Conservation (phyloP, 164 flowering plant species). For the Tetracentron sinense region DNA sequence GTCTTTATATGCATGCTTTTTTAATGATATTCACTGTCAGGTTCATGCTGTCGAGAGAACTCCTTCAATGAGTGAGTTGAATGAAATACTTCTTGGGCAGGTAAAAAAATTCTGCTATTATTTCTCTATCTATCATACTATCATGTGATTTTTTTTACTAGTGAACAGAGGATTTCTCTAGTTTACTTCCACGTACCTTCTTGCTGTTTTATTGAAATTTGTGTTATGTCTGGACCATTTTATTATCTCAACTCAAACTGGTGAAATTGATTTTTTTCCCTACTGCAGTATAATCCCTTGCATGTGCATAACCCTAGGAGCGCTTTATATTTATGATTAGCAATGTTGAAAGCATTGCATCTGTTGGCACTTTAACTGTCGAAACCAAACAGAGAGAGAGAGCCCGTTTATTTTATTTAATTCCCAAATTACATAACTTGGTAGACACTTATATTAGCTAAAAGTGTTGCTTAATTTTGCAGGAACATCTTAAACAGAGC, state of each 20-base stretch:
- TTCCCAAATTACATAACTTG: too few relatives aligned
- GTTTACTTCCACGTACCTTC: not conserved
- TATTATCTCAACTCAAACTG: conserved; percentile 1
- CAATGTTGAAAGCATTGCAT: too few relatives aligned
- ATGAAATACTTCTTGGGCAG: conserved; percentile 94
- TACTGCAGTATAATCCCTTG: not conserved
- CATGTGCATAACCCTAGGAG: too few relatives aligned
- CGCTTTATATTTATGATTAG: too few relatives aligned
- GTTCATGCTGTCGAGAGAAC: conserved; percentile 89
- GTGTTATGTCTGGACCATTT: conserved; percentile 2
- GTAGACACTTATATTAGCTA: not conserved
- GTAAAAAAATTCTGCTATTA: conserved; percentile 27
- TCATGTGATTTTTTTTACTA: not conserved
- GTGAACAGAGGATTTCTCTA: not conserved
- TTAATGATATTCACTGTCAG: conserved; percentile 50
- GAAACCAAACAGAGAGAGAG: too few relatives aligned
- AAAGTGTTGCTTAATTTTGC: conserved; percentile 31
- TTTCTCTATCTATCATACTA: not conserved
- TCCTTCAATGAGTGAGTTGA: conserved; percentile 98
- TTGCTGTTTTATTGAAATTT: not conserved
- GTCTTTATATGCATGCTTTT: too few relatives aligned
- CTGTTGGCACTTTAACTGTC: too few relatives aligned
- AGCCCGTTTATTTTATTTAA: too few relatives aligned
- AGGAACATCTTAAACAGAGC: conserved; percentile 94
- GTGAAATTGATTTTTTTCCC: not conserved